phyloP scores from a whole-genome alignment of 2,329 filamentous ascomycete species.

The Nemania bipapillata region DNA sequence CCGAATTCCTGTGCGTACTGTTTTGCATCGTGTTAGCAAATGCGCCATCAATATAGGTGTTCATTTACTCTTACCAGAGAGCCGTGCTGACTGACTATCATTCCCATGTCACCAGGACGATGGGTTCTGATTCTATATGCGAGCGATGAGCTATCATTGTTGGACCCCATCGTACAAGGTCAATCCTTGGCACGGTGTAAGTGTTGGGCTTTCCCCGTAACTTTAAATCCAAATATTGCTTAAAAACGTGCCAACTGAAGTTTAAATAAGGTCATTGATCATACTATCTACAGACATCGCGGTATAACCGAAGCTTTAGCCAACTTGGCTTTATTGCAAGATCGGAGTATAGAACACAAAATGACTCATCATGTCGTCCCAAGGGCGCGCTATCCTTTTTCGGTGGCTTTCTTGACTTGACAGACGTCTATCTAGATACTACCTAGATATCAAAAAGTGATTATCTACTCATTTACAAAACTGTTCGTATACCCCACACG shows the following conservation, averaged over 20 bases:
- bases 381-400: background rate
- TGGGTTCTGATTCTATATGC: constrained; percentile 22
- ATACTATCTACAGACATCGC: too few relatives aligned
- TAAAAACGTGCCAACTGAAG: too few relatives aligned
- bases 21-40: constrained; percentile 4
- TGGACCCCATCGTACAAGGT: constrained; percentile 4
- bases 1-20: constrained; percentile 24
- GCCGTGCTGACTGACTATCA: constrained; percentile 27
- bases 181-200: background rate
- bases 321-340: too few relatives aligned
- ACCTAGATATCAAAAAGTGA: too few relatives aligned
- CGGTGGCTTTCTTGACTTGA: too few relatives aligned
- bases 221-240: too few relatives aligned
- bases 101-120: constrained; percentile 27
- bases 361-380: background rate
- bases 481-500: too few relatives aligned
- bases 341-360: background rate
- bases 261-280: too few relatives aligned
- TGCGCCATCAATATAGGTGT: too few relatives aligned
- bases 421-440: too few relatives aligned
- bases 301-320: too few relatives aligned
- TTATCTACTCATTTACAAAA: too few relatives aligned
- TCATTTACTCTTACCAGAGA: constrained; percentile 15
- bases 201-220: background rate
- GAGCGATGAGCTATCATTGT: background rate